These are phyloP conservation scores for Plasmodium gaboni DNA, from an alignment of 169 alveolate genomes.

Conservation along the genomic window DNA sequence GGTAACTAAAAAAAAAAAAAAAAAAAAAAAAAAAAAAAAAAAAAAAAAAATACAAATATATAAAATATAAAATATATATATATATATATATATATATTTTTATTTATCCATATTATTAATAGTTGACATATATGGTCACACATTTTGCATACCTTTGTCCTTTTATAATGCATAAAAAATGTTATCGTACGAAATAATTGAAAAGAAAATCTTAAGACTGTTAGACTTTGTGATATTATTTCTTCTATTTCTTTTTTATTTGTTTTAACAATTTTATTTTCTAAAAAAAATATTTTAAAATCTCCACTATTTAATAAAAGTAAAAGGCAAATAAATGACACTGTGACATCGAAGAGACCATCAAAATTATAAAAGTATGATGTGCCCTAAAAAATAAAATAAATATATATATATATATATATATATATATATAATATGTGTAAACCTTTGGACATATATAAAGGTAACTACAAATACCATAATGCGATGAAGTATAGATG, in stretches of 20 bases:
- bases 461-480: not conserved
- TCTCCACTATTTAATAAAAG: constrained; percentile 68
- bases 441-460: not conserved
- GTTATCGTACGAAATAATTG: constrained; percentile 68
- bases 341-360: constrained; percentile 60
- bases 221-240: constrained; percentile 58
- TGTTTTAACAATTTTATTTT: constrained; percentile 23
- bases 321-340: constrained; percentile 41
- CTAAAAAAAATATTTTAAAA: constrained; percentile 36
- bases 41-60: not conserved
- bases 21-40: not conserved
- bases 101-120: not conserved
- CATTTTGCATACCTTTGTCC: constrained; percentile 25
- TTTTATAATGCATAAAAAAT: constrained; percentile 55
- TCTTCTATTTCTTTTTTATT: constrained; percentile 63
- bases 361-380: constrained; percentile 59
- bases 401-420: constrained; percentile 5
- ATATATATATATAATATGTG: not conserved
- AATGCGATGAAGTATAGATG: no score
- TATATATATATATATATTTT: not conserved
- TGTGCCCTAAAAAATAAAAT: constrained; percentile 27
- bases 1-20: constrained; percentile 34
- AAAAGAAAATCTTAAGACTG: constrained; percentile 53
- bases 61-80: not conserved
- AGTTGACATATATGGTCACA: not conserved